Evolutionary conservation across 345 rosid genomes (phyloP).

Genomic region (Noccaea caerulescens): DNA sequence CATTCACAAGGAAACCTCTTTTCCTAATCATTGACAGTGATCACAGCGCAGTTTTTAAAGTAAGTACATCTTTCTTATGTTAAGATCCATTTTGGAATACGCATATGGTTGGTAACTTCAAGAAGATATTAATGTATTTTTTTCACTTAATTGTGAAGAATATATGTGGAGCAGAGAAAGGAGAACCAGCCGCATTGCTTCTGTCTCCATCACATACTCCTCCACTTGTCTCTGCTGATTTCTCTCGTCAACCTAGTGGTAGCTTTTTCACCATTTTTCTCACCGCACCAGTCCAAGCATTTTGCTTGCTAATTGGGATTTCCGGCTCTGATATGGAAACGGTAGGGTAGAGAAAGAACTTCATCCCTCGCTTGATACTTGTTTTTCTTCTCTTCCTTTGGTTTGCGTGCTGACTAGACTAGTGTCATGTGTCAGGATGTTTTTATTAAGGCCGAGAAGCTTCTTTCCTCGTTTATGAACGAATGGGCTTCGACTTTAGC

Average conservation of each 20-base stretch:
- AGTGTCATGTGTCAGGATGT: conserved; percentile 52
- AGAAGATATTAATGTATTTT: conserved; percentile 3
- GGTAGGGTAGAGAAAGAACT: conserved; percentile 53
- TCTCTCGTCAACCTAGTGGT: conserved; percentile 72
- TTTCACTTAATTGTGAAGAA: conserved; percentile 47
- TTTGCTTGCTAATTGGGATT: conserved; percentile 77
- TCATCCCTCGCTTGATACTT: conserved; percentile 16
- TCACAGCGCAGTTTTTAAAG: conserved; percentile 72
- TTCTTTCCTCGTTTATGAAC: conserved; percentile 68
- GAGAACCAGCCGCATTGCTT: conserved; percentile 93
- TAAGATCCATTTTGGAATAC: conserved; percentile 28
- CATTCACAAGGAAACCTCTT: conserved; percentile 90
- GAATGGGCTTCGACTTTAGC: conserved; percentile 85
- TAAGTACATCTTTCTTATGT: conserved; percentile 38
- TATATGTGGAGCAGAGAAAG: conserved; percentile 86
- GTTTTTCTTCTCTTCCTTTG: conserved; percentile 14
- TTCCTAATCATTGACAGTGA: conserved; percentile 85
- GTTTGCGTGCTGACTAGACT: conserved; percentile 25
- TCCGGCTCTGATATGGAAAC: conserved; percentile 73
- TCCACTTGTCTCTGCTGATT: conserved; percentile 55
- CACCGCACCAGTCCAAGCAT: conserved; percentile 85
- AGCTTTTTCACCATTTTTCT: conserved; percentile 84
- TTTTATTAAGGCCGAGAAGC: conserved; percentile 66
- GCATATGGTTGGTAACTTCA: background rate
- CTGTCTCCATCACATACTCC: conserved; percentile 70